Evolutionary conservation across 2,329 filamentous ascomycete genomes (phyloP).

Genomic region (Exophiala viscosa): DNA sequence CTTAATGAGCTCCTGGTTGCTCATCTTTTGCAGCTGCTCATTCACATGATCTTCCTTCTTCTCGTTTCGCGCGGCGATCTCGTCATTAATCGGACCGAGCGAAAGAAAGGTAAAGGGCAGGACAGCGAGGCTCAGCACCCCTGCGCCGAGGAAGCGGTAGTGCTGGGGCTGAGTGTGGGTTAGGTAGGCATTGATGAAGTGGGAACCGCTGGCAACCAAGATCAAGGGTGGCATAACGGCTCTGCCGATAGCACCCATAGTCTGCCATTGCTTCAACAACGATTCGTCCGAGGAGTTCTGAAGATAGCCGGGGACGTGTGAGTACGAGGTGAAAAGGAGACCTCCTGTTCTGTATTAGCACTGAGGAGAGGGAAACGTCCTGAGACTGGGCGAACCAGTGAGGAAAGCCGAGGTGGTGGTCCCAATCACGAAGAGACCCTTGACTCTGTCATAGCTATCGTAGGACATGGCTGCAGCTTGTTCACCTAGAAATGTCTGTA

Average conservation of each 20-base stretch:
- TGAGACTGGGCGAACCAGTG: not conserved
- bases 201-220: slow-evolving; percentile 4
- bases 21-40: not conserved
- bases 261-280: slow-evolving; percentile 8
- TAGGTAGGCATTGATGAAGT: slow-evolving; percentile 10
- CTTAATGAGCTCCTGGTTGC: not conserved
- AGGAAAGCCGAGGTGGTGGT: slow-evolving; percentile 5
- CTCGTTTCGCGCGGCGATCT: slow-evolving; percentile 1
- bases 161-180: slow-evolving; percentile 12
- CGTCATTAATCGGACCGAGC: not conserved
- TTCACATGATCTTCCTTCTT: not conserved
- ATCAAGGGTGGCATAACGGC: slow-evolving; percentile 1
- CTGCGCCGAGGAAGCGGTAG: slow-evolving; percentile 6
- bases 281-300: not conserved
- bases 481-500: too few species aligned
- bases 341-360: slow-evolving; percentile 2
- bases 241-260: slow-evolving; percentile 5
- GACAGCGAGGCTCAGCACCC: slow-evolving; percentile 5
- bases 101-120: slow-evolving; percentile 6
- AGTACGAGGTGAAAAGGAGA: slow-evolving; percentile 4
- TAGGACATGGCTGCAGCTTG: not conserved
- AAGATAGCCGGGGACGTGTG: slow-evolving; percentile 7
- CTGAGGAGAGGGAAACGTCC: not conserved
- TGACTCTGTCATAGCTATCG: slow-evolving; percentile 1
- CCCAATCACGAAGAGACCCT: slow-evolving; percentile 6